Conservation (phyloP, 192 early-diverging fungal genomes). For the Gaertneriomyces sp. region DNA sequence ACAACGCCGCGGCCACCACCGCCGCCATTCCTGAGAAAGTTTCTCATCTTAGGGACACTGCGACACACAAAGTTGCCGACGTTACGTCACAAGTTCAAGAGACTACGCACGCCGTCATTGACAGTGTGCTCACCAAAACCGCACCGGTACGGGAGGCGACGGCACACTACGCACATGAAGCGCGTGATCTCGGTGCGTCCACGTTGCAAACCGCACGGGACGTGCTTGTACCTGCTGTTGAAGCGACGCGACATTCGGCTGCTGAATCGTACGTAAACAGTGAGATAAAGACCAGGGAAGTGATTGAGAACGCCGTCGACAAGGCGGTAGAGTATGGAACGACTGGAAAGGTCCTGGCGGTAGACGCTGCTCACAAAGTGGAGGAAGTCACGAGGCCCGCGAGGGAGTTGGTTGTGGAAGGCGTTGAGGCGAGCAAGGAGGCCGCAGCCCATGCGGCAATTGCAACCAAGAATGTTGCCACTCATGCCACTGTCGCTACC, state of each 20-base stretch:
- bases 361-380: constrained; percentile 19
- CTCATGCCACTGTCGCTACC: not conserved
- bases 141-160: not conserved
- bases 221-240: constrained; percentile 4
- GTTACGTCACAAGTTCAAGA: not conserved
- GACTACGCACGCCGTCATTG: constrained; percentile 1
- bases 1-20: constrained; percentile 9
- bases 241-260: not conserved
- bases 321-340: constrained; percentile 13
- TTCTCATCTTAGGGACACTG: too few species aligned
- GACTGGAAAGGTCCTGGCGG: constrained; percentile 10
- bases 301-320: constrained; percentile 7
- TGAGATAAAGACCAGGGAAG: not conserved
- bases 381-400: not conserved
- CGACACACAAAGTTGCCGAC: too few species aligned
- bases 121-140: not conserved
- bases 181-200: too few species aligned
- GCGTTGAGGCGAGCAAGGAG: not conserved
- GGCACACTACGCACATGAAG: too few species aligned
- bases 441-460: not conserved
- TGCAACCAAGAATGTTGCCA: constrained; percentile 4
- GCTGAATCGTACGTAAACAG: not conserved
- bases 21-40: constrained; percentile 3
- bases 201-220: not conserved
- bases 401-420: not conserved